Percentiles rank a stretch among this genome's conserved stretches.
Evolutionary conservation across 495 filamentous ascomycete species (phyloP).

Genomic region (Aspergillus bertholletiae): DNA sequence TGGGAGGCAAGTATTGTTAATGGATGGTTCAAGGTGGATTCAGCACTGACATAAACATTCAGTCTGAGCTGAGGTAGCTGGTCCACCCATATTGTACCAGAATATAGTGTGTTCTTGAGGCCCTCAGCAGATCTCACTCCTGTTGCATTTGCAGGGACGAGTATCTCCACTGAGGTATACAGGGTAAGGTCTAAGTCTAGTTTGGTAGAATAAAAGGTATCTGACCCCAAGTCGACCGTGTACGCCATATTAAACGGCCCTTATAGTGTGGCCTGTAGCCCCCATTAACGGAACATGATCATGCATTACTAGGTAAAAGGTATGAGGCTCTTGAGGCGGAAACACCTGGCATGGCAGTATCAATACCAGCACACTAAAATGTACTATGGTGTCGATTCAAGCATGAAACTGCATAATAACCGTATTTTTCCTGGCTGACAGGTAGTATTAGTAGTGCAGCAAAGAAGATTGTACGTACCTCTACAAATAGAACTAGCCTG

Average conservation of each 20-base stretch:
- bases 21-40: background rate
- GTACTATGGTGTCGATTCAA: too few species aligned
- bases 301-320: too few species aligned
- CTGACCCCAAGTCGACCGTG: conserved; percentile 12
- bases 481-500: too few species aligned
- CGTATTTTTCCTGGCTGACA: too few species aligned
- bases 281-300: background rate
- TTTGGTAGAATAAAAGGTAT: background rate
- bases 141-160: background rate
- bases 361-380: too few species aligned
- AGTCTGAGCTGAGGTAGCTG: conserved; percentile 29
- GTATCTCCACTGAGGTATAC: conserved; percentile 9
- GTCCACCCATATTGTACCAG: conserved; percentile 23
- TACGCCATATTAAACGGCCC: conserved; percentile 7
- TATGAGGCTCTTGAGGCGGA: background rate
- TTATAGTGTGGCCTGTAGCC: background rate
- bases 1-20: conserved; percentile 13
- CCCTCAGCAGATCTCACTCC: background rate
- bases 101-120: conserved; percentile 6
- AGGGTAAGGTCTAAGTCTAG: conserved; percentile 9
- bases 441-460: too few species aligned
- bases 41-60: conserved; percentile 14
- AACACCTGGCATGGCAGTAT: too few species aligned
- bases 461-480: too few species aligned
- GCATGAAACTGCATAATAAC: too few species aligned